Percentiles rank a stretch among this genome's conserved stretches.
Conservation (phyloP, 331 rosid species). For the Spiraea crenata region DNA sequence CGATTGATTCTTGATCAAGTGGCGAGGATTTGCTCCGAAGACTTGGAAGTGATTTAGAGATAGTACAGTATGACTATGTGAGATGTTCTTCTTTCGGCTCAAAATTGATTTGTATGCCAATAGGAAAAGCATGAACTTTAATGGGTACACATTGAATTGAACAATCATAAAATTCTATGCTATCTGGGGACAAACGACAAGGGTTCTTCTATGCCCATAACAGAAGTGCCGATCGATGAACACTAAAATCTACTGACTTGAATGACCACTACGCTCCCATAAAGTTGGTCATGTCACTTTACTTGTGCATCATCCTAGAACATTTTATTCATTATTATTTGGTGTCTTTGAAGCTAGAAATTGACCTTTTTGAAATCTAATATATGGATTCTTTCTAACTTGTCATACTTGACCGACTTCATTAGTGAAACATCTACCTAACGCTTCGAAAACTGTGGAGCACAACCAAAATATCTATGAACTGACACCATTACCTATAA, state of each 20-base stretch:
- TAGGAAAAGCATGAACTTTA: neutral
- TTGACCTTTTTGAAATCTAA: slow-evolving; percentile 13
- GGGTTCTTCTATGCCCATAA: neutral
- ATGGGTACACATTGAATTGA: neutral
- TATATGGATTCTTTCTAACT: neutral
- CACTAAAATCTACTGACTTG: slow-evolving; percentile 2
- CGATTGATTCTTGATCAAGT: slow-evolving; percentile 23
- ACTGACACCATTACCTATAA: too few relatives aligned
- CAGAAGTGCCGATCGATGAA: neutral
- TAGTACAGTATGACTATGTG: neutral
- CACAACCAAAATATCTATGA: neutral
- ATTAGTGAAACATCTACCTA: neutral
- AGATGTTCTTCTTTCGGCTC: slow-evolving; percentile 8
- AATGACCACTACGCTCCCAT: slow-evolving; percentile 11
- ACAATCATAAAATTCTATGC: slow-evolving; percentile 7
- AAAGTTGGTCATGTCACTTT: slow-evolving; percentile 6
- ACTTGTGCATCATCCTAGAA: neutral
- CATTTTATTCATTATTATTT: neutral
- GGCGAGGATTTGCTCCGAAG: slow-evolving; percentile 25
- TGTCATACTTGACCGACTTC: neutral
- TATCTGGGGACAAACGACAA: neutral
- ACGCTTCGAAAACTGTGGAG: neutral
- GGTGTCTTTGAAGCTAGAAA: neutral
- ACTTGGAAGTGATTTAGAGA: neutral
- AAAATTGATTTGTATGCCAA: neutral